phyloP scores from a whole-genome alignment of 2,329 filamentous ascomycete genomes.

The Hypocreales sp. region DNA sequence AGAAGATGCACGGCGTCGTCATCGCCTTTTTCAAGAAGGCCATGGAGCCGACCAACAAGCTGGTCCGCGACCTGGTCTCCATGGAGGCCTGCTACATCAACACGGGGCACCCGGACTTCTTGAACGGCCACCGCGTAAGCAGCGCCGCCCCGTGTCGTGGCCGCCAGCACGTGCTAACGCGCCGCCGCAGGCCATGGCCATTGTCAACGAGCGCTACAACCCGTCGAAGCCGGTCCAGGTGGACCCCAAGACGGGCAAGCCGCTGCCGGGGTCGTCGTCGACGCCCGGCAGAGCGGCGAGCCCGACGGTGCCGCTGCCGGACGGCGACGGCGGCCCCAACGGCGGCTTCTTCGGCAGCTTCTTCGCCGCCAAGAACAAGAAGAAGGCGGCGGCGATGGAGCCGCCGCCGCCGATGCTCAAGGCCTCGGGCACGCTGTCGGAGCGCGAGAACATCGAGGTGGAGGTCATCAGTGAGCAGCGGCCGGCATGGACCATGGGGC shows the following conservation, averaged over 20 bases:
- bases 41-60: slow-evolving; percentile 96
- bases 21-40: slow-evolving; percentile 95
- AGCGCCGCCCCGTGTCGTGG: neutral
- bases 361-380: slow-evolving; percentile 99
- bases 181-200: slow-evolving; percentile 64
- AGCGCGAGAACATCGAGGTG: slow-evolving; percentile 89
- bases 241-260: slow-evolving; percentile 97
- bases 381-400: slow-evolving; percentile 99
- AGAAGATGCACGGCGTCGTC: slow-evolving; percentile 89
- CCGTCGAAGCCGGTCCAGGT: slow-evolving; percentile 78
- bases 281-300: slow-evolving; percentile 60
- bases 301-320: slow-evolving; percentile 50
- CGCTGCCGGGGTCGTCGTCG: slow-evolving; percentile 50
- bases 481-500: no score
- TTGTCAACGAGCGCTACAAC: slow-evolving; percentile 86
- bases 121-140: slow-evolving; percentile 78
- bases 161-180: slow-evolving; percentile 1
- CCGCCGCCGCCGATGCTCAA: slow-evolving; percentile 83
- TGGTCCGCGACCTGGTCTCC: slow-evolving; percentile 78
- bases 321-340: slow-evolving; percentile 35
- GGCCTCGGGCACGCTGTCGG: slow-evolving; percentile 82
- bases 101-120: slow-evolving; percentile 93
- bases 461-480: slow-evolving; percentile 81
- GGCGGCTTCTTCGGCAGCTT: slow-evolving; percentile 94
- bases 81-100: slow-evolving; percentile 99